Base-by-base conservation (phyloP, 1,284 basidiomycete genomes). In the Tilletia walkeri region DNA sequence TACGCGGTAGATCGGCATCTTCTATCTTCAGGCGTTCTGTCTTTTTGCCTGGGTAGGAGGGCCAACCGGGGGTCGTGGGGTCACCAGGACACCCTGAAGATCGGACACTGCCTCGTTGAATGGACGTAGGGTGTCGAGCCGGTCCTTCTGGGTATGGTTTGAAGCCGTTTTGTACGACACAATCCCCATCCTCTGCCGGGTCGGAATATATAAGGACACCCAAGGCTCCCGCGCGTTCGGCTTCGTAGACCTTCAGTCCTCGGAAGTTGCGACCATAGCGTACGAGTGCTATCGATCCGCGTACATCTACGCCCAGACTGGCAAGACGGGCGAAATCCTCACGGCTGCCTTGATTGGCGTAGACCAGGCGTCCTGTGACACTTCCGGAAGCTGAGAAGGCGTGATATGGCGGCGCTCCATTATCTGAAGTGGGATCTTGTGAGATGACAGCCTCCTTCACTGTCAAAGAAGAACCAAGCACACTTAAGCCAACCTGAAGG, bases 201-300 rank as follows among this genome's bases (percentile, higher is more conserved):
- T 97, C 95, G 18, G 89, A 89, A 85, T 93, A 98, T 77, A 97
- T 94, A 69, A 89, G 78, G 49, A 82, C 81, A 7, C 82, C 85
- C 85, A 74, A 89, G 66, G 89, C 69, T 24, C 94, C 89, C 89
- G 74, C 94, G 91, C 94, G 92, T 78, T 94, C 88, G 1, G 94
- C 93, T 1, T 89, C 88, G 85, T 91, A 88, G 68, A 93, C 87
- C 88, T 93, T 77, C 47, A 97, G 86, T 16, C 95, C 95, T 75
- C 95, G 90, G 86, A 93, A 93, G 70, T 88, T 83, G 34, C 84
- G 83, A 9, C 93, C 94, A 81, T 97, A 97, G 68, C 93, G 90
- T 67, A 88, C 88, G 12, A 97, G 86, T n/a, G 90, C 90, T 70
- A 97, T 90, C 79, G 91, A 92, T 68, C 90, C 93, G 0, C 87